Evolutionary conservation across 169 alveolate genomes (phyloP).

Genomic region (Eimeria maxima): DNA sequence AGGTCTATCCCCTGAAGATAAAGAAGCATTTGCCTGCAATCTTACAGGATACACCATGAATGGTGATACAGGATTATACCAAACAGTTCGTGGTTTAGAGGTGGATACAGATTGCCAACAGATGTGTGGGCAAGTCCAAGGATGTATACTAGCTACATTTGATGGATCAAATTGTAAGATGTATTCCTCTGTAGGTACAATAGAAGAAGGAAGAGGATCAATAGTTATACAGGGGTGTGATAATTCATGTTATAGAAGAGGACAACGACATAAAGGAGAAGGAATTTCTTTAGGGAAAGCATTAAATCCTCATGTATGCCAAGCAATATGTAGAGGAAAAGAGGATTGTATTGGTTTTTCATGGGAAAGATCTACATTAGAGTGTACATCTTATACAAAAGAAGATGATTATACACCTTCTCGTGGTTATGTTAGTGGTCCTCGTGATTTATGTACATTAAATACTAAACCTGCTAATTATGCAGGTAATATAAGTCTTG

Average conservation of each 20-base stretch:
- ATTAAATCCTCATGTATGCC: slow-evolving; percentile 19
- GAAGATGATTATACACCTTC: background rate
- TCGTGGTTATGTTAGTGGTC: background rate
- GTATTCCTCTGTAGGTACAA: background rate
- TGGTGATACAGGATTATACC: background rate
- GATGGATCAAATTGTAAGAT: background rate
- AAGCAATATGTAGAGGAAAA: slow-evolving; percentile 10
- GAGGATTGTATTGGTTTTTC: background rate
- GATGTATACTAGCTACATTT: background rate
- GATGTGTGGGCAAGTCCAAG: background rate
- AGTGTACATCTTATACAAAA: background rate
- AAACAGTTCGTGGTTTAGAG: background rate
- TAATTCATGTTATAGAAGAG: background rate
- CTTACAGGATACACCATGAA: background rate
- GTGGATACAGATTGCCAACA: background rate
- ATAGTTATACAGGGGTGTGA: background rate
- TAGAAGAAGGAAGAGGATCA: background rate
- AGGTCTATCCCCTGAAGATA: background rate
- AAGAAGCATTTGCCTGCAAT: background rate
- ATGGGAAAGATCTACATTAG: background rate
- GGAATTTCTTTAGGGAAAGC: background rate
- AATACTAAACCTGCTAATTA: background rate
- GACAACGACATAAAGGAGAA: background rate
- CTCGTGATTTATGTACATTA: background rate
- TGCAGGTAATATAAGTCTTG: background rate